Base-by-base conservation (phyloP, 2,329 filamentous ascomycete species). In the Pseudogymnoascus sp. region DNA sequence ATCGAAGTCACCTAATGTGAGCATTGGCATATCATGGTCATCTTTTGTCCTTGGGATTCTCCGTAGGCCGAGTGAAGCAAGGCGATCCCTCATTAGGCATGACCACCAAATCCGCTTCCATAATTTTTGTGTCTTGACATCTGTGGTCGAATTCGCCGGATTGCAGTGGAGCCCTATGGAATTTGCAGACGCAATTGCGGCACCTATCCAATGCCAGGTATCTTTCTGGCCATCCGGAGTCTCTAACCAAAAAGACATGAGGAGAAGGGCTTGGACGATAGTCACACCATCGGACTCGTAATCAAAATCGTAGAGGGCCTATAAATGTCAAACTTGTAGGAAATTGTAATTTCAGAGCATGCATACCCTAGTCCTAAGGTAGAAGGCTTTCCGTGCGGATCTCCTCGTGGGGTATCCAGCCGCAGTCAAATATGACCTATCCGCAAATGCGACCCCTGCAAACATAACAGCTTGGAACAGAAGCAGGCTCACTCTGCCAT, bases 21-120 rank as follows among this genome's bases (percentile, higher is more conserved):
- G 80, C 89, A 96, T 92, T 1, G 91, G 90, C 41, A 96, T 91
- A 71, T 96, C 90, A 72, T 90, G 95, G 72, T 96, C 92, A 64
- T 91, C 86, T 78, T 93, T 93, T 75, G 96, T 95, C 59, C 91
- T 83, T 58, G 91, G 94, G 5, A 91, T 91, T 62, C 92, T 85
- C 62, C 92, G 85, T 91, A 96, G 96, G 63, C 92, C 92, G 11
- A 96, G 78, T 1, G 92, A 91, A 66, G 96, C 91, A 45, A 96
- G 81, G 58, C 91, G 88, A 74, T 97, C 92, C 62, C 92, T 87
- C 83, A 95, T 95, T 71, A 94, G 95, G 65, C 90, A 94, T 33
- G 89, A 94, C 92, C 92, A 97, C 92, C 92, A 97, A 66, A 96
- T 92, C 62, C 92, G 84, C 77, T 94, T 95, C 88, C 91, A 95